Evolutionary conservation across 2,329 filamentous ascomycete species (phyloP).

Genomic region (Fusarium abutilonis): DNA sequence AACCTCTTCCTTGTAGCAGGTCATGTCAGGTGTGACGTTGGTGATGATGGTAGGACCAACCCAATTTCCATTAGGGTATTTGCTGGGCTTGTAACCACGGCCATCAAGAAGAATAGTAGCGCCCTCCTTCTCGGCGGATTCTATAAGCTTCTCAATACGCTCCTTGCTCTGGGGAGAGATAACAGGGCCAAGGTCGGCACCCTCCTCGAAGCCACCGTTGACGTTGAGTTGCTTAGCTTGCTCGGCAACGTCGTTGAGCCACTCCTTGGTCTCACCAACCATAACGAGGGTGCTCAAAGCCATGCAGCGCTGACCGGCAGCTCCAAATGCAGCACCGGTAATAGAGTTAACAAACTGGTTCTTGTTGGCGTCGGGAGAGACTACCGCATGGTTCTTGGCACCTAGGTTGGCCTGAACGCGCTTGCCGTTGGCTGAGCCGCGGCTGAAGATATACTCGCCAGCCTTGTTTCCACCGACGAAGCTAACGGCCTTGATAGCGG

Average conservation of each 20-base stretch:
- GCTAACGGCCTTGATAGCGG: constrained; percentile 84
- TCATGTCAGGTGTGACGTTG: constrained; percentile 82
- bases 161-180: constrained; percentile 82
- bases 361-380: constrained; percentile 88
- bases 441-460: constrained; percentile 84
- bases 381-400: constrained; percentile 87
- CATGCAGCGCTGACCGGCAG: constrained; percentile 88
- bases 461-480: constrained; percentile 91
- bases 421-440: constrained; percentile 85
- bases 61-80: constrained; percentile 89
- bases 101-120: constrained; percentile 86
- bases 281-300: constrained; percentile 84
- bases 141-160: constrained; percentile 80
- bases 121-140: constrained; percentile 80
- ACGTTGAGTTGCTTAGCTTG: constrained; percentile 77
- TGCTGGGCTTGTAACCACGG: constrained; percentile 75
- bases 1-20: constrained; percentile 86
- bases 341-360: constrained; percentile 89
- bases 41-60: constrained; percentile 84
- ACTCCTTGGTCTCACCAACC: constrained; percentile 85
- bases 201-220: constrained; percentile 83
- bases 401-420: constrained; percentile 88
- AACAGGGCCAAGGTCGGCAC: constrained; percentile 82
- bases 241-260: constrained; percentile 81
- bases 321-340: constrained; percentile 84